A percentile compares a stretch with the other conserved stretches of the same genome.
Evolutionary conservation across 2,329 filamentous ascomycete genomes (phyloP).

Genomic region (Whalleya microplaca): DNA sequence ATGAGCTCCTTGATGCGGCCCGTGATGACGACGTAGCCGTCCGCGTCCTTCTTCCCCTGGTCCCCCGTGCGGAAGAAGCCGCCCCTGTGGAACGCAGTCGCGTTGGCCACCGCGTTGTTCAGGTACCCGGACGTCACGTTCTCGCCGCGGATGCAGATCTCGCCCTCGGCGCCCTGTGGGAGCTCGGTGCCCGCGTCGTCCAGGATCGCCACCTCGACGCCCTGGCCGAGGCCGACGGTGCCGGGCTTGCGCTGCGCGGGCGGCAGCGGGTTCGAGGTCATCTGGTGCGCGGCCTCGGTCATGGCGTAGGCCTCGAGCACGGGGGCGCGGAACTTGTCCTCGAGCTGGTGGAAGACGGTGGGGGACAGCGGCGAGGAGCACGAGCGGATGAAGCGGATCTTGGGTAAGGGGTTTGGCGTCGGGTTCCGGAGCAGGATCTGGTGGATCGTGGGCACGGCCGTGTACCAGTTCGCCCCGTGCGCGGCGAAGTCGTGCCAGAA

Average conservation of each 20-base stretch:
- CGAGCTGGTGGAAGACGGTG: conserved; percentile 78
- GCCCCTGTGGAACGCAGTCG: conserved; percentile 70
- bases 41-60: conserved; percentile 78
- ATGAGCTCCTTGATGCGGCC: conserved; percentile 94
- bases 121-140: conserved; percentile 87
- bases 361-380: conserved; percentile 85
- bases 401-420: conserved; percentile 66
- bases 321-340: conserved; percentile 74
- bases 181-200: conserved; percentile 71
- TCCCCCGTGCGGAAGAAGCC: conserved; percentile 89
- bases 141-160: conserved; percentile 81
- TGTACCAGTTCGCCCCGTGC: conserved; percentile 87
- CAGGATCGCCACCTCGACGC: conserved; percentile 80
- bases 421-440: conserved; percentile 82
- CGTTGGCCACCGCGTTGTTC: conserved; percentile 80
- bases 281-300: conserved; percentile 87
- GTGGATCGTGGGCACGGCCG: conserved; percentile 90
- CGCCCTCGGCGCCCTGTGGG: conserved; percentile 70
- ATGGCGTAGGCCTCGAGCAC: conserved; percentile 91
- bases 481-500: conserved; percentile 81
- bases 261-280: conserved; percentile 77
- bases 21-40: conserved; percentile 84
- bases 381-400: conserved; percentile 84
- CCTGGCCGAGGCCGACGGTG: conserved; percentile 81
- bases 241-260: conserved; percentile 76